Percentiles rank a stretch among this genome's conserved stretches.
Conservation (phyloP, 306 rosid species). For the Vigna mungo region DNA sequence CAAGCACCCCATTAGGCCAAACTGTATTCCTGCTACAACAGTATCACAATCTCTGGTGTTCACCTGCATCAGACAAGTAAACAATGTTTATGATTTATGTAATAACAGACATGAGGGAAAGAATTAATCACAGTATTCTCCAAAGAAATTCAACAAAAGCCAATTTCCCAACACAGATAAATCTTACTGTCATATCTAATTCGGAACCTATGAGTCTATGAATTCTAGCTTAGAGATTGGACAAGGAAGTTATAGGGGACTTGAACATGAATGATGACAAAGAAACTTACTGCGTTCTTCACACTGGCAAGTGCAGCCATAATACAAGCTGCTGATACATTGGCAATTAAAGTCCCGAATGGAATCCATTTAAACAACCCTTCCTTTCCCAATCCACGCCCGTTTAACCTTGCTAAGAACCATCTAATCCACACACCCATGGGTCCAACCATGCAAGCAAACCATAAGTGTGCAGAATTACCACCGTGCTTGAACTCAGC, state of each 20-base stretch:
- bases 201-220: not conserved
- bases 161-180: constrained; percentile 1
- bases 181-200: constrained; percentile 6
- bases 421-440: constrained; percentile 88
- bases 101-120: not conserved
- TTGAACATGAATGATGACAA: constrained; percentile 11
- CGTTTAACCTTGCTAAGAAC: constrained; percentile 47
- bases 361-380: constrained; percentile 77
- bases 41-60: constrained; percentile 61
- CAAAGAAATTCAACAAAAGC: not conserved
- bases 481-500: constrained; percentile 57
- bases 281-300: constrained; percentile 61
- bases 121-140: constrained; percentile 19
- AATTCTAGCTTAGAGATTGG: constrained; percentile 6
- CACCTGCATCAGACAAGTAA: constrained; percentile 59
- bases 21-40: constrained; percentile 62
- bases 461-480: constrained; percentile 67
- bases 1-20: constrained; percentile 84
- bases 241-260: constrained; percentile 3
- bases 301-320: constrained; percentile 77
- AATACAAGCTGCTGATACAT: constrained; percentile 81
- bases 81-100: not conserved
- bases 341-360: constrained; percentile 82
- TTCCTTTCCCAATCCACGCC: constrained; percentile 70
- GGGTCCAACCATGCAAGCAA: constrained; percentile 90